Conservation (phyloP, 2,329 filamentous ascomycete genomes). For the Fusarium decemcellulare region DNA sequence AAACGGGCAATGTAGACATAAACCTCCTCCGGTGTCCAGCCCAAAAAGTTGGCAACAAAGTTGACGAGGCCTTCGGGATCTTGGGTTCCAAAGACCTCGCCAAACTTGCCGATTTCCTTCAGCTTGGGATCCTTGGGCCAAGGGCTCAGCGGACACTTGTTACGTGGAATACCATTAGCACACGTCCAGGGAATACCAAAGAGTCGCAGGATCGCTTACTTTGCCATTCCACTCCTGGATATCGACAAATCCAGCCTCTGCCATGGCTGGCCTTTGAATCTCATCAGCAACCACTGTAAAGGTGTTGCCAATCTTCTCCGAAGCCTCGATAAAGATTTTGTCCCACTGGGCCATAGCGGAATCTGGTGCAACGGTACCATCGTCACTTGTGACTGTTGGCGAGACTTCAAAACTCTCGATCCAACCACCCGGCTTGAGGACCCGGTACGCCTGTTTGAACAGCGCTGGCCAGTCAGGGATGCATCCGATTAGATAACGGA, state of each 20-base stretch:
- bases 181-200: not conserved
- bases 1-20: not conserved
- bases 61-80: not conserved
- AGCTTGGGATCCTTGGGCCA: not conserved
- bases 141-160: not conserved
- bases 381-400: not conserved
- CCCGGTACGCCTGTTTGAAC: not conserved
- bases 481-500: conserved; percentile 4
- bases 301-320: not conserved
- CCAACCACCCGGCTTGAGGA: not conserved
- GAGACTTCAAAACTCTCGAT: conserved; percentile 1
- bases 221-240: conserved; percentile 2
- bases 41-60: not conserved
- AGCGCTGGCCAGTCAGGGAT: conserved; percentile 4
- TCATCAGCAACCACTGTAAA: not conserved
- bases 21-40: not conserved
- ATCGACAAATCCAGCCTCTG: conserved; percentile 10
- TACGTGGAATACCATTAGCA: no score
- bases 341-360: not conserved
- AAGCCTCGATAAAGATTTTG: not conserved
- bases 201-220: accelerated
- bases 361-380: not conserved
- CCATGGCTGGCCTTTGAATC: not conserved
- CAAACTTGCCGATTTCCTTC: not conserved
- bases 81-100: not conserved